Percentiles rank a stretch among this genome's conserved stretches.
phyloP scores from a whole-genome alignment of 2,329 filamentous ascomycete species.

The Diplocarpon rosae region DNA sequence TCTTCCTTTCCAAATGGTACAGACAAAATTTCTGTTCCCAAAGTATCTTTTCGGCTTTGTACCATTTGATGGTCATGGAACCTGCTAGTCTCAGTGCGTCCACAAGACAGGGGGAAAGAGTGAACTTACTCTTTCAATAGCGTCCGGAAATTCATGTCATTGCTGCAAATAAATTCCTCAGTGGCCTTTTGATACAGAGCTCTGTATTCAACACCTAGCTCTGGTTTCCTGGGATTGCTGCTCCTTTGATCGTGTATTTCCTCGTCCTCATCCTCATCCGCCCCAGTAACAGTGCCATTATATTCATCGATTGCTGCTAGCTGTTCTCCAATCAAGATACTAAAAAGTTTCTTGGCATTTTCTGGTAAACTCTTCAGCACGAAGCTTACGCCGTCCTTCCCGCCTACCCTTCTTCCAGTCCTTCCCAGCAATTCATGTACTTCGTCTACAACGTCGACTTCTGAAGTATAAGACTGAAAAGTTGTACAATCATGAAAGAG shows the following conservation, averaged over 20 bases:
- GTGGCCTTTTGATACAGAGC: slow-evolving; percentile 90
- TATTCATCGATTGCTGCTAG: slow-evolving; percentile 53
- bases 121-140: slow-evolving; percentile 72
- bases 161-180: slow-evolving; percentile 94
- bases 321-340: slow-evolving; percentile 74
- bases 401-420: slow-evolving; percentile 67
- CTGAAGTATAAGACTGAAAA: slow-evolving; percentile 61
- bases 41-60: slow-evolving; percentile 71
- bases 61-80: slow-evolving; percentile 99
- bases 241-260: slow-evolving; percentile 31
- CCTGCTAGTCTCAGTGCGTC: slow-evolving; percentile 33
- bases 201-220: slow-evolving; percentile 72
- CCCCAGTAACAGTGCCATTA: slow-evolving; percentile 37
- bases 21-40: slow-evolving; percentile 76
- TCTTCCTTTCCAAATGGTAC: slow-evolving; percentile 83
- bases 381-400: slow-evolving; percentile 83
- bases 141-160: slow-evolving; percentile 90
- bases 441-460: slow-evolving; percentile 78
- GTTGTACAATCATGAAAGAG: slow-evolving; percentile 92
- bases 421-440: slow-evolving; percentile 80
- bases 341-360: slow-evolving; percentile 81
- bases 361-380: slow-evolving; percentile 84
- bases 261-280: slow-evolving; percentile 41
- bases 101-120: neutral
- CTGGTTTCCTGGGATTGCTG: slow-evolving; percentile 15